Conservation (phyloP, 208 protist genomes). For the Crithidia sp. region DNA sequence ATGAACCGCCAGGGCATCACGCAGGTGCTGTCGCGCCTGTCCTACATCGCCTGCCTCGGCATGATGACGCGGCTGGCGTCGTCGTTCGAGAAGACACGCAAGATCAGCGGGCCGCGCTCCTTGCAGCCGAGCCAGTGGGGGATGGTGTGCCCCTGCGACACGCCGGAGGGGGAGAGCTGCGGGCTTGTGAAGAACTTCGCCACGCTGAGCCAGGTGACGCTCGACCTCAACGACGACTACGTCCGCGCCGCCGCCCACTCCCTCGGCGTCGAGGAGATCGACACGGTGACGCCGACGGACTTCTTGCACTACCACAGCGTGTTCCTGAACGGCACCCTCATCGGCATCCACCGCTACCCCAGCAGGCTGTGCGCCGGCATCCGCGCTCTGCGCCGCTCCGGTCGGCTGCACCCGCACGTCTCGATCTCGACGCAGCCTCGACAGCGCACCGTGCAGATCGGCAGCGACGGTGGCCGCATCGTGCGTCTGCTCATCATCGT, state of each 20-base stretch:
- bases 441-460: conserved; percentile 82
- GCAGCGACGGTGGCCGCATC: conserved; percentile 89
- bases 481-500: conserved; percentile 84
- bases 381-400: conserved; percentile 69
- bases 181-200: conserved; percentile 99
- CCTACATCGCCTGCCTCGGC: conserved; percentile 98
- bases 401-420: conserved; percentile 83
- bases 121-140: conserved; percentile 99
- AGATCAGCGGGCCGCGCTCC: conserved; percentile 95
- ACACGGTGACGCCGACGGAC: conserved; percentile 66
- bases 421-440: conserved; percentile 81
- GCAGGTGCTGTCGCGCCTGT: conserved; percentile 98
- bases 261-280: conserved; percentile 79
- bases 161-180: conserved; percentile 98
- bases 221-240: conserved; percentile 84
- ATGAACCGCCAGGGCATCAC: conserved; percentile 96
- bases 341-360: conserved; percentile 84
- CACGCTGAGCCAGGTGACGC: conserved; percentile 71
- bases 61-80: conserved; percentile 99
- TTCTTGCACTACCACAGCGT: conserved; percentile 48
- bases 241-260: conserved; percentile 78
- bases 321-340: conserved; percentile 84
- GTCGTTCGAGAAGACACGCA: conserved; percentile 99
- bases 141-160: conserved; percentile 99
- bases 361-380: conserved; percentile 73